Conservation (phyloP, 1,284 basidiomycete species). For the Ganoderma leucocontextum region DNA sequence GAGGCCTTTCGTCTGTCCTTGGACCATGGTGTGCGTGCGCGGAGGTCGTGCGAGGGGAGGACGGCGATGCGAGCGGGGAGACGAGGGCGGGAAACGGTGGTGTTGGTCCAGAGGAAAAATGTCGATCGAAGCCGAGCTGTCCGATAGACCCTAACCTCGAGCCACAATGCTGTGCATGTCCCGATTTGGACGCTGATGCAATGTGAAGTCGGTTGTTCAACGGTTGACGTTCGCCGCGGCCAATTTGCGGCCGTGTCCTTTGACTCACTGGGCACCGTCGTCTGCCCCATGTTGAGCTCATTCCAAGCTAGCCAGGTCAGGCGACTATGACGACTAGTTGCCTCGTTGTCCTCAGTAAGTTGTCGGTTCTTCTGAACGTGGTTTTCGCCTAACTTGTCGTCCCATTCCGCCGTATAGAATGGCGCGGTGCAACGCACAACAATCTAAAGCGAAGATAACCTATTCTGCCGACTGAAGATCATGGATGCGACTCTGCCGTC, state of each 20-base stretch:
- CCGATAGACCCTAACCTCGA: conserved; percentile 27
- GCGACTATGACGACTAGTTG: neutral
- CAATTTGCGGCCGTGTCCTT: too few relatives aligned
- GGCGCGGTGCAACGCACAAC: neutral
- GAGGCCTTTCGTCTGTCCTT: conserved; percentile 77
- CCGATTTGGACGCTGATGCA: neutral
- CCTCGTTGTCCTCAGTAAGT: neutral
- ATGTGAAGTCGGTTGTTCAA: neutral
- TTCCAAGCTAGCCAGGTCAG: neutral
- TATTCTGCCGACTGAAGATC: neutral
- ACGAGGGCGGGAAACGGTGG: conserved; percentile 9
- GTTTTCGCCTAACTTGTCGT: neutral
- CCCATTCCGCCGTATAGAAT: neutral
- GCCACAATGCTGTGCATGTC: conserved; percentile 26
- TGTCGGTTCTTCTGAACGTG: neutral
- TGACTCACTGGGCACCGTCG: neutral
- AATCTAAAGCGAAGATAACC: neutral
- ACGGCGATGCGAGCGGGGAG: neutral
- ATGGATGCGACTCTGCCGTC: neutral
- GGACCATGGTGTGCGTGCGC: conserved; percentile 47
- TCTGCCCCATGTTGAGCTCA: neutral
- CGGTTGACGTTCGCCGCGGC: too few relatives aligned
- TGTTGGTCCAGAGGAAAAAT: conserved; percentile 17
- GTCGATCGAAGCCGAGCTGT: conserved; percentile 15
- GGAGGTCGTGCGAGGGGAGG: conserved; percentile 2